Base-by-base conservation (phyloP, 2,329 filamentous ascomycete genomes). In the Aspergillus sp. region DNA sequence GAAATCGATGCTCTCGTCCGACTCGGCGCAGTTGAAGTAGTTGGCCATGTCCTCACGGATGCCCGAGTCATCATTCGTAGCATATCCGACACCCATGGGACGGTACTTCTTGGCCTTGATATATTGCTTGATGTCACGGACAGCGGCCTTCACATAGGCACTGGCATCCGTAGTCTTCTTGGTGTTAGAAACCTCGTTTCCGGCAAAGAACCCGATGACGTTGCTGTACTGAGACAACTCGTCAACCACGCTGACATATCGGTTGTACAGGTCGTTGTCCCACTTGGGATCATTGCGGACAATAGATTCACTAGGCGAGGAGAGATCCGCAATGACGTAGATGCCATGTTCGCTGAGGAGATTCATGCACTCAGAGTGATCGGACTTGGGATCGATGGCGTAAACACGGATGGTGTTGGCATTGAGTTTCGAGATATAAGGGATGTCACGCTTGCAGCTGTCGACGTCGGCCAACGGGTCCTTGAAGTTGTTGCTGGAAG, bases 351-450 rank as follows among this genome's bases (percentile, higher is more conserved):
- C 85, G 55, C 89, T 84, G 49, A 98, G 85, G 66, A 91, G 75
- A 67, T 84, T 80, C 92, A 98, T 97, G 82, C 94, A 98, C 42
- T 81, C 82, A 53, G 82, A 81, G 81, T 98, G 94, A 79, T 96
- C 82, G 65, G 82, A 77, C 4, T 82, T 85, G 10, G 93, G 90
- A 79, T 98, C 86, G 70, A 98, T 86, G 70, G 93, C 92, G 76
- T 98, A 98, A 49, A 93, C 92, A 76, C 94, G 92, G 77, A 98
- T 94, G 67, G 87, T 87, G 81, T 98, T 98, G 76, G 92, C 96
- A 63, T 87, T 83, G 60, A 96, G 85, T 75, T 91, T 82, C 73
- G 85, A 75, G 64, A 98, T 84, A 67, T 90, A 85, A 47, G 92
- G 91, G 49, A 98, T 84, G 74, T 98, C 94, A 67, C 93, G 90